phyloP scores from a whole-genome alignment of 768 basidiomycete genomes.

The Calocera viscosa region DNA sequence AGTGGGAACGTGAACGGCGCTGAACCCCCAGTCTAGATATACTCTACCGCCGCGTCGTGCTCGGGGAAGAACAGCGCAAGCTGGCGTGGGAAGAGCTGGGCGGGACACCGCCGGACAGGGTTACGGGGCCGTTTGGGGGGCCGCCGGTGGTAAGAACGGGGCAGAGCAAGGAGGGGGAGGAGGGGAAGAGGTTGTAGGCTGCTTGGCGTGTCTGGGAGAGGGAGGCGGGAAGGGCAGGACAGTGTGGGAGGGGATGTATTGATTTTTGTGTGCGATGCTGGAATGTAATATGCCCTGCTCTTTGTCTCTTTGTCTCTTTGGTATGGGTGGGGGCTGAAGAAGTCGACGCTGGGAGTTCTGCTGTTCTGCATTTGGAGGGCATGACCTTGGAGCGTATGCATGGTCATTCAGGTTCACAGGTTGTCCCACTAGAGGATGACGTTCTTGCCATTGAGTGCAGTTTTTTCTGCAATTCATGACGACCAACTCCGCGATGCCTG shows the following conservation, averaged over 20 bases:
- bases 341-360: too few species aligned
- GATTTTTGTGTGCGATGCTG: background rate
- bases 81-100: conserved; percentile 3
- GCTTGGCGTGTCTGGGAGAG: background rate
- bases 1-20: background rate
- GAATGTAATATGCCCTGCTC: background rate
- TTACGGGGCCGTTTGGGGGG: conserved; percentile 9
- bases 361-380: too few species aligned
- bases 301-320: too few species aligned
- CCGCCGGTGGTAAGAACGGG: too few species aligned
- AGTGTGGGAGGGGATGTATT: too few species aligned
- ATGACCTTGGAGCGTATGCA: too few species aligned
- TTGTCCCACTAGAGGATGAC: too few species aligned
- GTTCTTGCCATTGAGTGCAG: too few species aligned
- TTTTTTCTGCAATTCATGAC: too few species aligned
- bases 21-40: conserved; percentile 34
- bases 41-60: conserved; percentile 50
- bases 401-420: too few species aligned
- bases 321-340: too few species aligned
- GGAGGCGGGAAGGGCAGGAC: background rate
- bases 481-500: too few species aligned
- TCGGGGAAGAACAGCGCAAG: conserved; percentile 37
- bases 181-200: background rate
- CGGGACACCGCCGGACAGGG: conserved; percentile 7
- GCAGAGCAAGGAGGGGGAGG: background rate